Evolutionary conservation across 495 filamentous ascomycete species (phyloP).

Genomic region (Chaetomium tenue): DNA sequence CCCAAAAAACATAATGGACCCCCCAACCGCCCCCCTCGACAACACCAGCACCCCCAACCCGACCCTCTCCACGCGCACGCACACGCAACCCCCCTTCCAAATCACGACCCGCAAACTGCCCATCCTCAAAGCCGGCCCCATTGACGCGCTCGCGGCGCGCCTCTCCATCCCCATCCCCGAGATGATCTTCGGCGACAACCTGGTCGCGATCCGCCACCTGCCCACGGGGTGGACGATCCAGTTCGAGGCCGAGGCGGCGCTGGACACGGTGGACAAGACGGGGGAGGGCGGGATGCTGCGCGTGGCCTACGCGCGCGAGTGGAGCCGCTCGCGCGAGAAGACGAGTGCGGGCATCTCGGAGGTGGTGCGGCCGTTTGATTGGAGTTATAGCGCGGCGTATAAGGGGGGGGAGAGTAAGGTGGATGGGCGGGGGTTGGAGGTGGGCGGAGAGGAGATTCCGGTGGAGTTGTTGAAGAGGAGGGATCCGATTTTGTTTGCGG

Average conservation of each 20-base stretch:
- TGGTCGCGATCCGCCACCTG: conserved; percentile 67
- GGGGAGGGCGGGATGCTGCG: conserved; percentile 74
- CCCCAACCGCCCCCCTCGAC: conserved; percentile 6
- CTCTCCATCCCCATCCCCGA: conserved; percentile 87
- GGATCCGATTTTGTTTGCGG: conserved; percentile 92
- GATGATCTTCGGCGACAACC: conserved; percentile 99
- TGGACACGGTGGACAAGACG: conserved; percentile 92
- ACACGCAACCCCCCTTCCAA: conserved; percentile 60
- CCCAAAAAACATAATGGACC: conserved; percentile 9
- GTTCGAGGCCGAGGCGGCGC: conserved; percentile 82
- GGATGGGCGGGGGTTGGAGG: neutral
- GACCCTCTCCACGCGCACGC: conserved; percentile 43
- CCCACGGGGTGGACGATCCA: conserved; percentile 67
- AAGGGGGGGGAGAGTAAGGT: conserved; percentile 57
- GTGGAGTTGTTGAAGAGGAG: conserved; percentile 72
- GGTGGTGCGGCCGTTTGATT: conserved; percentile 93
- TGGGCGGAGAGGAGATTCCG: conserved; percentile 57
- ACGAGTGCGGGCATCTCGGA: conserved; percentile 87
- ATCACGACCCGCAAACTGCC: conserved; percentile 81
- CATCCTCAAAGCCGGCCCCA: conserved; percentile 86
- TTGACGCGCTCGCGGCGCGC: conserved; percentile 75
- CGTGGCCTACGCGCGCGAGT: conserved; percentile 87
- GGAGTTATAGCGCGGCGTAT: conserved; percentile 91
- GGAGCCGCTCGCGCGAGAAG: conserved; percentile 81
- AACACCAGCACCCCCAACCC: neutral